A percentile compares a stretch with the other conserved stretches of the same genome.
phyloP scores from a whole-genome alignment of 345 rosid species.

The Erodium maritimum region DNA sequence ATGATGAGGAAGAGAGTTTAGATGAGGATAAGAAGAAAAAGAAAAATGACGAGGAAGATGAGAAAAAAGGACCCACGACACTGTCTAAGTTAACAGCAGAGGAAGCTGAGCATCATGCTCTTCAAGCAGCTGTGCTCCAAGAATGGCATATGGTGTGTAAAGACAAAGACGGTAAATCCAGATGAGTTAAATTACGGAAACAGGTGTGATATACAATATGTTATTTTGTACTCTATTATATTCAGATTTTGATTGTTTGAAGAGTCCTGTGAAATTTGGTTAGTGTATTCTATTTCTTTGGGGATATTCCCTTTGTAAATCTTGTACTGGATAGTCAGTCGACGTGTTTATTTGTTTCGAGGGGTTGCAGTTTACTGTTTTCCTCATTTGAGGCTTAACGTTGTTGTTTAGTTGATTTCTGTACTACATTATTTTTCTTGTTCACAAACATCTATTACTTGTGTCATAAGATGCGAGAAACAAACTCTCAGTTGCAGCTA shows the following conservation, averaged over 20 bases:
- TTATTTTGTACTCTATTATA: slow-evolving; percentile 13
- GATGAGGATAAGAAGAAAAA: slow-evolving; percentile 13
- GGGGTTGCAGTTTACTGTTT: slow-evolving; percentile 1
- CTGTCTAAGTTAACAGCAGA: slow-evolving; percentile 78
- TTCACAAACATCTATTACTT: too few species aligned
- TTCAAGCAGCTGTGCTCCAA: slow-evolving; percentile 87
- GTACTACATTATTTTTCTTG: too few species aligned
- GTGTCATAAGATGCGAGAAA: too few species aligned
- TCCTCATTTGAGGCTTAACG: too few species aligned
- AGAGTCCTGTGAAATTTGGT: not conserved
- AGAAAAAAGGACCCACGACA: slow-evolving; percentile 56
- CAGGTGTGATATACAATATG: not conserved
- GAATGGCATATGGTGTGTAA: slow-evolving; percentile 92
- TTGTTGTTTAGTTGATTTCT: too few species aligned
- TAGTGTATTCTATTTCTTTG: not conserved
- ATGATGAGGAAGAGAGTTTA: slow-evolving; percentile 7
- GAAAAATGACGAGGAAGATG: slow-evolving; percentile 29
- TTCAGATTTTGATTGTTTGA: not conserved
- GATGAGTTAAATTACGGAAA: slow-evolving; percentile 10
- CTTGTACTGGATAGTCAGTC: slow-evolving; percentile 8
- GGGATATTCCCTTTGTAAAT: slow-evolving; percentile 17
- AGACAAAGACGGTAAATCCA: slow-evolving; percentile 46
- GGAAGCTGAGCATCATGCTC: slow-evolving; percentile 92
- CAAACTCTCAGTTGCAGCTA: too few species aligned
- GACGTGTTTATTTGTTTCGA: slow-evolving; percentile 2